Evolutionary conservation across 2,329 filamentous ascomycete species (phyloP).

Genomic region (Fonsecaea multimorphosa): DNA sequence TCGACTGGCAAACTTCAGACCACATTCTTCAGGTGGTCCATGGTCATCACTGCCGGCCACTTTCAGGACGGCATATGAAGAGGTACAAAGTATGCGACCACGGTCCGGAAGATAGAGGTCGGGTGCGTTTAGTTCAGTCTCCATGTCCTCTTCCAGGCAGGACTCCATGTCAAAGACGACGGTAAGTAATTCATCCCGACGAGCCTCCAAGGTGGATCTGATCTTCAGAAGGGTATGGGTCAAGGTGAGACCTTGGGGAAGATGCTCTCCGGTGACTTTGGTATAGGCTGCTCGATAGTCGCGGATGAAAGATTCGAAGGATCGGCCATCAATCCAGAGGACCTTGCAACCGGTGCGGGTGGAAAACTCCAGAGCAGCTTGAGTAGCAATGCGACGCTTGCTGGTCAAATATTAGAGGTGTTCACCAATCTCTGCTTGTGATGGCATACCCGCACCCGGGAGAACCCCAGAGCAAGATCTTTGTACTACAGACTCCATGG

Average conservation of each 20-base stretch:
- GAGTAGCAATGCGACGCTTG: constrained; percentile 27
- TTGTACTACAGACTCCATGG: constrained; percentile 21
- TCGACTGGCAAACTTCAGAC: constrained; percentile 16
- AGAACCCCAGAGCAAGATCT: constrained; percentile 24
- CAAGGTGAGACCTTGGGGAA: constrained; percentile 17
- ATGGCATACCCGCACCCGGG: constrained; percentile 16
- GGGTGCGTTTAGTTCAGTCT: background rate
- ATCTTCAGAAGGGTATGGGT: constrained; percentile 20
- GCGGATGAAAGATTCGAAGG: constrained; percentile 25
- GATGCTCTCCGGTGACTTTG: constrained; percentile 21
- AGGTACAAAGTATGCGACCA: constrained; percentile 16
- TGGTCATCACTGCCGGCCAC: background rate
- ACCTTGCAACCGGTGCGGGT: constrained; percentile 21
- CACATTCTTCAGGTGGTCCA: background rate
- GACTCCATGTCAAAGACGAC: constrained; percentile 26
- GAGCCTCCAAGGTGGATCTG: constrained; percentile 15
- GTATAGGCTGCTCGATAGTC: constrained; percentile 24
- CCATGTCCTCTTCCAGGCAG: constrained; percentile 20
- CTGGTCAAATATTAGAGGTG: constrained; percentile 5
- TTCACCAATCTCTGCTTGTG: background rate
- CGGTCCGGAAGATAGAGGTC: constrained; percentile 20
- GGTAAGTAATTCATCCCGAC: constrained; percentile 24
- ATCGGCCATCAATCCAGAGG: constrained; percentile 22
- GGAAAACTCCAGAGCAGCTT: constrained; percentile 26
- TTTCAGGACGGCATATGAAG: constrained; percentile 7